Conservation (phyloP, 176 grass and related monocot species). For the Tuctoria greenei region DNA sequence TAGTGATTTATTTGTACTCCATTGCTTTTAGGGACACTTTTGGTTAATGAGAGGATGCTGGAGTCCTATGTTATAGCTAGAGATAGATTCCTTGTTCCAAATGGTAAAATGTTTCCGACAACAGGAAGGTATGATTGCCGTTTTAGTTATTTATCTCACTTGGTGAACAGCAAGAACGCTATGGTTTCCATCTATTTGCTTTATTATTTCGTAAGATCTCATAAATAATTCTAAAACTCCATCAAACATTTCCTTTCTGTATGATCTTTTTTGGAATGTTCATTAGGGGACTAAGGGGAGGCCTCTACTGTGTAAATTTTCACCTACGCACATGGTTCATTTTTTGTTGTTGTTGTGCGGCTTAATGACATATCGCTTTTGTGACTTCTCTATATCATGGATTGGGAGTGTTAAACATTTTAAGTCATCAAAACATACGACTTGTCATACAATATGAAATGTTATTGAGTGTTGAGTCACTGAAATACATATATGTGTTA, state of each 20-base stretch:
- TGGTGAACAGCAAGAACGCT: neutral
- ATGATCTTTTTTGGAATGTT: neutral
- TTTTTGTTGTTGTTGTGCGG: neutral
- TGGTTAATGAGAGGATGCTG: conserved; percentile 99
- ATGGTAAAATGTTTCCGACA: conserved; percentile 99
- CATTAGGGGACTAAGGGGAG: too few relatives aligned
- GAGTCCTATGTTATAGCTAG: conserved; percentile 98
- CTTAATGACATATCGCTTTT: conserved; percentile 11
- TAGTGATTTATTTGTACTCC: conserved; percentile 11
- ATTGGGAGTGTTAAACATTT: neutral
- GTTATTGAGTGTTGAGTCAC: neutral
- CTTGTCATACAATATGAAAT: neutral
- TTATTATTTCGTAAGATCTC: conserved; percentile 2
- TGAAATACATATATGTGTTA: neutral
- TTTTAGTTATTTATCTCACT: neutral
- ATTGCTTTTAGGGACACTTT: conserved; percentile 75
- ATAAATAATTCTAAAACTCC: neutral
- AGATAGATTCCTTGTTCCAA: conserved; percentile 84
- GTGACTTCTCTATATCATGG: conserved; percentile 6
- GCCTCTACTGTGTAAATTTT: neutral
- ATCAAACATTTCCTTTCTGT: neutral
- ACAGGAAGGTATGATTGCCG: conserved; percentile 66
- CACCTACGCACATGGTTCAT: neutral
- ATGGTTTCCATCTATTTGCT: neutral
- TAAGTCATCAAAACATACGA: neutral